These are phyloP conservation scores for Claviceps maximensis DNA, from an alignment of 2,329 filamentous ascomycete species.

Conservation along the genomic window DNA sequence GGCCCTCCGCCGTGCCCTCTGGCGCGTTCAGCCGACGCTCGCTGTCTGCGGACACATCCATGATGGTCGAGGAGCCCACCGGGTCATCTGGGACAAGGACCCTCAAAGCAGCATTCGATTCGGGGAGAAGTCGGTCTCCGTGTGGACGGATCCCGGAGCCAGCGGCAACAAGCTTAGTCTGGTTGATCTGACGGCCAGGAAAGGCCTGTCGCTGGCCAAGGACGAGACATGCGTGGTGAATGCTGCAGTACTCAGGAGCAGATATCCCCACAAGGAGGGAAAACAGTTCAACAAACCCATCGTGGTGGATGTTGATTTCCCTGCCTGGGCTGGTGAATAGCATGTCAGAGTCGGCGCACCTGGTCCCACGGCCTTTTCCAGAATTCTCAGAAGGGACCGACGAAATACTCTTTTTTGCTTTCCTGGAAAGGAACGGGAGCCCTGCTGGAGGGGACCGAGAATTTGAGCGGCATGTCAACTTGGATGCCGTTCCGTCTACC, in stretches of 20 bases:
- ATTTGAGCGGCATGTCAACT: no score
- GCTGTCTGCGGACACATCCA: slow-evolving; percentile 64
- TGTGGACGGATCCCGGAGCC: slow-evolving; percentile 47
- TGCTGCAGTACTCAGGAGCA: slow-evolving; percentile 58
- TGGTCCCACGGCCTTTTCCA: no score
- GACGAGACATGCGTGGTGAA: slow-evolving; percentile 68
- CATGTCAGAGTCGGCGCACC: background rate
- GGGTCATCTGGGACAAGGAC: slow-evolving; percentile 45
- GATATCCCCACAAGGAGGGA: slow-evolving; percentile 47
- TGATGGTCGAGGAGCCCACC: slow-evolving; percentile 48
- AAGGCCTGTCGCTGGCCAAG: slow-evolving; percentile 11
- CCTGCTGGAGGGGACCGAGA: no score
- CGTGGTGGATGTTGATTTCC: slow-evolving; percentile 69
- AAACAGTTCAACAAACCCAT: slow-evolving; percentile 66
- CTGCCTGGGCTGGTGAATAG: slow-evolving; percentile 26
- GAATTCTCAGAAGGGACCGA: no score
- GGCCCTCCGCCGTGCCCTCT: slow-evolving; percentile 41
- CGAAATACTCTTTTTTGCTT: no score
- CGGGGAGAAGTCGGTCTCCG: slow-evolving; percentile 28
- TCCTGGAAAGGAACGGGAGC: no score
- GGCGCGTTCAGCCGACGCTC: slow-evolving; percentile 48
- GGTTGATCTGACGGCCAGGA: slow-evolving; percentile 43
- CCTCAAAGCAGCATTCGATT: slow-evolving; percentile 23
- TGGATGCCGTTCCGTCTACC: no score
- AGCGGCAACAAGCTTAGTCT: slow-evolving; percentile 46